phyloP scores from a whole-genome alignment of 1,284 basidiomycete species.

The Thelephora terrestris region DNA sequence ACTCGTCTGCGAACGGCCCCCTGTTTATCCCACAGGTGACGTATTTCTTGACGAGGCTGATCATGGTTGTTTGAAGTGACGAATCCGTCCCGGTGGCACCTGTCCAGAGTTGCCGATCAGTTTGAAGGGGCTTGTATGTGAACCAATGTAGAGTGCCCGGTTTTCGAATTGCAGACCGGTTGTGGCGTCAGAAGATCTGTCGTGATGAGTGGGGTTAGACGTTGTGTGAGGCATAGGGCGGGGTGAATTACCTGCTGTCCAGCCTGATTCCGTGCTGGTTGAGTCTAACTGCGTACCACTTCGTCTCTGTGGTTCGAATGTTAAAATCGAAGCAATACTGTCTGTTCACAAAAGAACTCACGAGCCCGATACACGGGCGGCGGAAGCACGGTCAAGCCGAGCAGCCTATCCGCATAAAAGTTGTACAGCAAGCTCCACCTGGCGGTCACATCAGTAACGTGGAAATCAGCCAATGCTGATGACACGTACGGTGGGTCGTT shows the following conservation, averaged over 20 bases:
- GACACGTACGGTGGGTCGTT: constrained; percentile 28
- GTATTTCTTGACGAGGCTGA: constrained; percentile 16
- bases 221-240: constrained; percentile 14
- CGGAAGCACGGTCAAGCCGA: constrained; percentile 53
- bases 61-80: constrained; percentile 15
- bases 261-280: constrained; percentile 49
- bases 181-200: constrained; percentile 5
- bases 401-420: constrained; percentile 52
- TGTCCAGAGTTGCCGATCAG: constrained; percentile 20
- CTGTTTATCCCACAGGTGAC: constrained; percentile 16
- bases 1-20: constrained; percentile 16
- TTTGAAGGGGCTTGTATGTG: too few relatives aligned
- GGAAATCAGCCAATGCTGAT: constrained; percentile 13
- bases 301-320: constrained; percentile 28
- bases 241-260: constrained; percentile 38
- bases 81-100: constrained; percentile 14
- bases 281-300: too few relatives aligned
- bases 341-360: constrained; percentile 21
- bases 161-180: too few relatives aligned
- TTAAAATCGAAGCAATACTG: too few relatives aligned
- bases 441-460: constrained; percentile 5
- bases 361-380: constrained; percentile 50
- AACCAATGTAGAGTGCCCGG: too few relatives aligned
- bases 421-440: constrained; percentile 63
- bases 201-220: constrained; percentile 7